Conservation (phyloP, 1,139 yeast genomes). For the Candida tetrigidarum region DNA sequence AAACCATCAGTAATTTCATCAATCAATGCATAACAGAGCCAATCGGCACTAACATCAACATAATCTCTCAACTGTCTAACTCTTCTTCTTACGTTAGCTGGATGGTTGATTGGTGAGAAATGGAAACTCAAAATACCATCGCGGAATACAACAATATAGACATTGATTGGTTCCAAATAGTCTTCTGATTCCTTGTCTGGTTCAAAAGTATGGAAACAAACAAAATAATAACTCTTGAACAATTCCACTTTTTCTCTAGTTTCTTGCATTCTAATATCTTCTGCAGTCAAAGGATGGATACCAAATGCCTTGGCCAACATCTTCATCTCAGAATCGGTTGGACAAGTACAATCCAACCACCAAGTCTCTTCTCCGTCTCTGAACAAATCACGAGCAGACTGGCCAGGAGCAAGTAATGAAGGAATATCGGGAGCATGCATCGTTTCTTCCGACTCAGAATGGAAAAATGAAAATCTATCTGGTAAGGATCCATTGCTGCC, state of each 20-base stretch:
- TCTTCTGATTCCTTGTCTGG: constrained; percentile 76
- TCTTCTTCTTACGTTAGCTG: constrained; percentile 87
- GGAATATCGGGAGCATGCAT: constrained; percentile 88
- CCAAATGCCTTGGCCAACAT: constrained; percentile 71
- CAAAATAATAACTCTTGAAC: constrained; percentile 73
- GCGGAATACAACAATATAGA: constrained; percentile 85
- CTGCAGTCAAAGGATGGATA: constrained; percentile 84
- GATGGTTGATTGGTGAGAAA: constrained; percentile 76
- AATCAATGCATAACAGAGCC: constrained; percentile 90
- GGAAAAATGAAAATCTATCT: constrained; percentile 83
- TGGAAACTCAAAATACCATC: constrained; percentile 85
- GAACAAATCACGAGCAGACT: constrained; percentile 67
- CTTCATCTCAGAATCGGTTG: constrained; percentile 71
- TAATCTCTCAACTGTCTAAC: constrained; percentile 87
- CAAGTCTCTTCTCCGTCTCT: constrained; percentile 59
- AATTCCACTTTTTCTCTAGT: constrained; percentile 82
- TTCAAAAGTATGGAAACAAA: constrained; percentile 80
- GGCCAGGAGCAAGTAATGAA: constrained; percentile 66
- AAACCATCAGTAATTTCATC: constrained; percentile 93
- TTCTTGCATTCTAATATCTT: constrained; percentile 82
- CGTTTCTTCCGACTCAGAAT: constrained; percentile 82
- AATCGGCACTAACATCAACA: constrained; percentile 83
- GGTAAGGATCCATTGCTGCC: constrained; percentile 45
- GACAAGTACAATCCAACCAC: constrained; percentile 77
- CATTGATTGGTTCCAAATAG: constrained; percentile 82